phyloP scores from a whole-genome alignment of 192 early-diverging fungal species.

The Mortierella hygrophila region DNA sequence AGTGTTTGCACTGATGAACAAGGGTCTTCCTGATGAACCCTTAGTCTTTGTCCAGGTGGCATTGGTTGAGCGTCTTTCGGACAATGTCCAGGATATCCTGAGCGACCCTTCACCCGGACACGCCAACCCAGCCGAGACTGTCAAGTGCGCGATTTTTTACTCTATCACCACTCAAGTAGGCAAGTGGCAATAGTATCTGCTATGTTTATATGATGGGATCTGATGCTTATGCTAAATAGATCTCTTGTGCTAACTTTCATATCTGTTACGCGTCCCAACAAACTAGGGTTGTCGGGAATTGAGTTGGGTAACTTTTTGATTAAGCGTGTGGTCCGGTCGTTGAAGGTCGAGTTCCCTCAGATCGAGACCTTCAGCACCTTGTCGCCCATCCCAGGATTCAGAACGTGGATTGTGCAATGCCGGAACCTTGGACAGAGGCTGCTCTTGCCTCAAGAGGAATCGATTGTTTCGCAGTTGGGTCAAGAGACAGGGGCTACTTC shows the following conservation, averaged over 20 bases:
- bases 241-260: not conserved
- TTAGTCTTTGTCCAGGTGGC: conserved; percentile 94
- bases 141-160: conserved; percentile 89
- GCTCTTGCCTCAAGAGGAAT: conserved; percentile 34
- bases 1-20: conserved; percentile 90
- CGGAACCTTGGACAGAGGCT: conserved; percentile 38
- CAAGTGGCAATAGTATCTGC: conserved; percentile 36
- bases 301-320: conserved; percentile 93
- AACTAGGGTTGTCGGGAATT: conserved; percentile 82
- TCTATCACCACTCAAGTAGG: conserved; percentile 90
- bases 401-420: conserved; percentile 71
- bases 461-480: not conserved
- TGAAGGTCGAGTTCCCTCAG: conserved; percentile 76
- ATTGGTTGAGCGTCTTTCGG: conserved; percentile 70
- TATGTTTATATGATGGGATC: not conserved
- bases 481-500: not conserved
- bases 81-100: conserved; percentile 72
- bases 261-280: not conserved
- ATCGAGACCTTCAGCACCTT: conserved; percentile 88
- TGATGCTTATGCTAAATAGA: not conserved
- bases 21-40: conserved; percentile 82
- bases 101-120: conserved; percentile 41
- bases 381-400: conserved; percentile 92
- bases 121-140: conserved; percentile 41
- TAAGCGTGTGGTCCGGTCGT: conserved; percentile 88